Conservation (phyloP, 805 yeast species). For the Candida suzukii region DNA sequence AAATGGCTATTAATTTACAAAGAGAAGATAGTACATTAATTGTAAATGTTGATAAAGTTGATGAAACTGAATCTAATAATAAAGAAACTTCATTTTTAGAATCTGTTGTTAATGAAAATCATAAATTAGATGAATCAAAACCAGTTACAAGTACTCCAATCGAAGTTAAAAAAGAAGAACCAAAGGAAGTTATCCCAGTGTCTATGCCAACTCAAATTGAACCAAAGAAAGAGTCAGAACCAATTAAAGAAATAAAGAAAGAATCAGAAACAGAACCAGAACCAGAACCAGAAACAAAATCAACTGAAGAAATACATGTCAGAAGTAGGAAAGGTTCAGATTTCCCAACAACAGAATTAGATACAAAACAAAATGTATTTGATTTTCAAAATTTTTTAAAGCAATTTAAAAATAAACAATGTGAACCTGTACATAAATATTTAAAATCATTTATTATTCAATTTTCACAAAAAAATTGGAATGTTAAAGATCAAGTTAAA, state of each 20-base stretch:
- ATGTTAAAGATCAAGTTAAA: slow-evolving; percentile 70
- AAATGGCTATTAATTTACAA: background rate
- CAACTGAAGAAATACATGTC: background rate
- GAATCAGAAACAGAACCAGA: background rate
- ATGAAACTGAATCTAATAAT: background rate
- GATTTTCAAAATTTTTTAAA: slow-evolving; percentile 78
- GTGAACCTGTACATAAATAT: slow-evolving; percentile 86
- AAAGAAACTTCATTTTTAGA: background rate
- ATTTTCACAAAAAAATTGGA: slow-evolving; percentile 64
- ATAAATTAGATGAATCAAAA: background rate
- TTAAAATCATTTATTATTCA: slow-evolving; percentile 77
- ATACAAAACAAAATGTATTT: slow-evolving; percentile 36
- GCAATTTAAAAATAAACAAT: slow-evolving; percentile 63
- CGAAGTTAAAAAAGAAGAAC: slow-evolving; percentile 1
- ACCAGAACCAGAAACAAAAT: background rate
- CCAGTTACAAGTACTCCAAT: background rate
- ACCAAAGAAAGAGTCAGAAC: too few relatives aligned
- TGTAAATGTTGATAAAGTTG: background rate
- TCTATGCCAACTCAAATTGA: too few relatives aligned
- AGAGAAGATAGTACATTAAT: background rate
- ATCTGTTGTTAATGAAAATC: background rate
- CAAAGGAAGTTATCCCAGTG: background rate
- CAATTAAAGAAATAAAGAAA: background rate
- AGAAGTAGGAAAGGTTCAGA: background rate
- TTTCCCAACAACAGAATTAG: background rate